phyloP scores from a whole-genome alignment of 2,329 filamentous ascomycete species.

The Sporothrix brasiliensis region DNA sequence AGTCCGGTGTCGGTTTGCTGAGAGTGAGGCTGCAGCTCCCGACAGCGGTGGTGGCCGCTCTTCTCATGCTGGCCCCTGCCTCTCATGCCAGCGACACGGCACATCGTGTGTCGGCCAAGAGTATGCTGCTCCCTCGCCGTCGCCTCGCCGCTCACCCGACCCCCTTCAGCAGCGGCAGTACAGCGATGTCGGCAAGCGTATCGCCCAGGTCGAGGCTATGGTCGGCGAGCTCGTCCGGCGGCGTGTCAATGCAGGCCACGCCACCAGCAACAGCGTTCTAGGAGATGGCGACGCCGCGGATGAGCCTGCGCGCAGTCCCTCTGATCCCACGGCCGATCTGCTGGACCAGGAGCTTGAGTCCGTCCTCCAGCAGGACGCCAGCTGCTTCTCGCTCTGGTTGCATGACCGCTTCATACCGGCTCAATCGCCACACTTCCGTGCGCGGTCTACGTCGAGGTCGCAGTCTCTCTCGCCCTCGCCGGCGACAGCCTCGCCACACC shows the following conservation, averaged over 20 bases:
- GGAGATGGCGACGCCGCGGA: background rate
- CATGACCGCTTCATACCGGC: conserved; percentile 14
- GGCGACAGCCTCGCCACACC: background rate
- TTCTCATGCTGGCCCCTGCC: conserved; percentile 42
- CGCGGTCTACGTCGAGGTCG: background rate
- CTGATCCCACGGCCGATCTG: background rate
- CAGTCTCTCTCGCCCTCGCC: background rate
- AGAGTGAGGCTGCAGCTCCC: too few species aligned
- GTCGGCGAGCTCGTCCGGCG: conserved; percentile 42
- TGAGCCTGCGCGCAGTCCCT: background rate
- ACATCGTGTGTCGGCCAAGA: conserved; percentile 53
- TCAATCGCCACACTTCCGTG: background rate
- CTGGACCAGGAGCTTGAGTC: conserved; percentile 24
- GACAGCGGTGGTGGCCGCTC: background rate
- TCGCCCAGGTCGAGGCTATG: conserved; percentile 44
- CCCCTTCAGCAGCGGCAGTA: conserved; percentile 28
- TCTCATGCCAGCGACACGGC: conserved; percentile 50
- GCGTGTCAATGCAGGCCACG: conserved; percentile 5
- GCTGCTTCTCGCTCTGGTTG: conserved; percentile 26
- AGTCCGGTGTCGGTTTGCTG: conserved; percentile 50
- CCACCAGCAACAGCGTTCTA: background rate
- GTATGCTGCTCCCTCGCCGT: conserved; percentile 36
- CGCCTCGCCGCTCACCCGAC: conserved; percentile 12
- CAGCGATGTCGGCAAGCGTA: conserved; percentile 13
- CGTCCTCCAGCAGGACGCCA: conserved; percentile 7